Percentiles rank a stretch among this genome's conserved stretches.
Evolutionary conservation across 768 basidiomycete species (phyloP).

Genomic region (Leucogyrophana mollusca): DNA sequence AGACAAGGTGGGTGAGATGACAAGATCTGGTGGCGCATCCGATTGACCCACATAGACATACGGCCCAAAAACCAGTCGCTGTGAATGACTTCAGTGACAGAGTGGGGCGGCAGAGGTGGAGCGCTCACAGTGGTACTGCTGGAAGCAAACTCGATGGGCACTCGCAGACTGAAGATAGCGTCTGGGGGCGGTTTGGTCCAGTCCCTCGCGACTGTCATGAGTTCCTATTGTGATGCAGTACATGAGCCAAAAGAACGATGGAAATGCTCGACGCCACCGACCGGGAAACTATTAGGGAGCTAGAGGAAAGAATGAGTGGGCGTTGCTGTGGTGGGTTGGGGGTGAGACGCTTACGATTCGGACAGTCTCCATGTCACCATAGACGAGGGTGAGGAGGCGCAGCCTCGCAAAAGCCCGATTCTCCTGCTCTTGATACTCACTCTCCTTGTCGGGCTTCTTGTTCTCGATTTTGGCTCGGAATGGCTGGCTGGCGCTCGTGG

Average conservation of each 20-base stretch:
- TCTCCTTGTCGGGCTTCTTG: constrained; percentile 59
- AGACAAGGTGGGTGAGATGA: constrained; percentile 1
- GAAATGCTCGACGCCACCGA: constrained; percentile 34
- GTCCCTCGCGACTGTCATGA: constrained; percentile 75
- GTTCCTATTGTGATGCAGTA: constrained; percentile 51
- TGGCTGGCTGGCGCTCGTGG: constrained; percentile 60
- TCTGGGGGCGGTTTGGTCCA: constrained; percentile 88
- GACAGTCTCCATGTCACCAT: constrained; percentile 85
- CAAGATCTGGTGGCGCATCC: no score
- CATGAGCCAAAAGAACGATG: no score
- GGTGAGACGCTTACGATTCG: constrained; percentile 47
- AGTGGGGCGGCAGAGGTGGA: constrained; percentile 8
- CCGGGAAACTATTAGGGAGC: constrained; percentile 69
- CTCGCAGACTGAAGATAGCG: constrained; percentile 69
- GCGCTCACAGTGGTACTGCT: constrained; percentile 74
- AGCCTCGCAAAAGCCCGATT: constrained; percentile 72
- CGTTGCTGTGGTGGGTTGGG: neutral
- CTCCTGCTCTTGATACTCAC: constrained; percentile 50
- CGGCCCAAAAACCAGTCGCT: constrained; percentile 79
- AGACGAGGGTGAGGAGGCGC: constrained; percentile 77
- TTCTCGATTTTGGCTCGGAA: constrained; percentile 71
- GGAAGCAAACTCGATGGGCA: constrained; percentile 86
- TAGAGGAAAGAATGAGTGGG: constrained; percentile 24
- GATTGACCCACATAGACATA: constrained; percentile 73
- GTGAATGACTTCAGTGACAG: constrained; percentile 21